A percentile compares a stretch with the other conserved stretches of the same genome.
Evolutionary conservation across 2,329 filamentous ascomycete genomes (phyloP).

Genomic region (Allantophomopsis cytisporea): DNA sequence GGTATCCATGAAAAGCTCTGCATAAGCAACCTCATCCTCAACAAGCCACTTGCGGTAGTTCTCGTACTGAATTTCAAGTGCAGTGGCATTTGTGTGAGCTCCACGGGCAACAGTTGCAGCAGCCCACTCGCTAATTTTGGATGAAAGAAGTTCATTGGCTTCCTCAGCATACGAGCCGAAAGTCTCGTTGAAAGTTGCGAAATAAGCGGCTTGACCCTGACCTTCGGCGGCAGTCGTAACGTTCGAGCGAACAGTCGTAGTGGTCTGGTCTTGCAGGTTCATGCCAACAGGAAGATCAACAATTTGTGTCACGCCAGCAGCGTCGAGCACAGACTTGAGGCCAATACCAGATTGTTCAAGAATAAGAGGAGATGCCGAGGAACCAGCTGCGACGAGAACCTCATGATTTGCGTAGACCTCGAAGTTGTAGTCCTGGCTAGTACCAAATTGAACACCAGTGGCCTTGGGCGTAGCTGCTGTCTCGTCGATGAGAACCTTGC

Average conservation of each 20-base stretch:
- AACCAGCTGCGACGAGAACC: constrained; percentile 16
- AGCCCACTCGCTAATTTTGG: constrained; percentile 15
- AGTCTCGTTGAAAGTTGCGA: constrained; percentile 15
- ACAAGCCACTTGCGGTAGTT: constrained; percentile 16
- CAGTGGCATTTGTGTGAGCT: constrained; percentile 12
- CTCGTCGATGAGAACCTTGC: constrained; percentile 10
- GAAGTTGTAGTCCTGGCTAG: constrained; percentile 9
- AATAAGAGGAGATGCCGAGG: constrained; percentile 12
- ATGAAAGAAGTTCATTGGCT: constrained; percentile 10
- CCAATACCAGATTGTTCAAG: constrained; percentile 18
- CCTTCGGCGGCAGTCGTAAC: constrained; percentile 6
- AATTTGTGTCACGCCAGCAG: constrained; percentile 5
- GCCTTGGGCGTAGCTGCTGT: constrained; percentile 6
- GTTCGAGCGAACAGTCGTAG: constrained; percentile 8
- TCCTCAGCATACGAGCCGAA: constrained; percentile 11
- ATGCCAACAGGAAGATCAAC: constrained; percentile 16
- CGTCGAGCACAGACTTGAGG: constrained; percentile 1
- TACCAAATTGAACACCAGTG: constrained; percentile 15
- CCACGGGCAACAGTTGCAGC: constrained; percentile 12
- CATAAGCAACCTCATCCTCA: constrained; percentile 13
- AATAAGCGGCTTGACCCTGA: constrained; percentile 15
- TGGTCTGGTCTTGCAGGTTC: constrained; percentile 18
- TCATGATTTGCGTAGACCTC: constrained; percentile 12
- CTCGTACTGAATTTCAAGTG: constrained; percentile 11
- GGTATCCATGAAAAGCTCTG: constrained; percentile 16